phyloP scores from a whole-genome alignment of 2,329 filamentous ascomycete species.

The Gaeumannomyces tritici region DNA sequence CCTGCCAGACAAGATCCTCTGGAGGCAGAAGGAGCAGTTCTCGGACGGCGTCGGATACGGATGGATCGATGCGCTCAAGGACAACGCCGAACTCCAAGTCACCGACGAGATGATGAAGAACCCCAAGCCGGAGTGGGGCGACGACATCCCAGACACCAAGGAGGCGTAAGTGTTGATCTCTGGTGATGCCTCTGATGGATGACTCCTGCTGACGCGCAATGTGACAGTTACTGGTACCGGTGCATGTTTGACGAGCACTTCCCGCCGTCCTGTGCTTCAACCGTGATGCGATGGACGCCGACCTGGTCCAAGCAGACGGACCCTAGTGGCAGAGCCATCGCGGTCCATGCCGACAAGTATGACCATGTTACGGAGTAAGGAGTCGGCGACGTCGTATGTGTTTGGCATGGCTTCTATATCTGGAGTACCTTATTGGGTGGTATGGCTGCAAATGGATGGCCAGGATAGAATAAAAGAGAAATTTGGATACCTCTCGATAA shows the following conservation, averaged over 20 bases:
- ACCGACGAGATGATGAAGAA: conserved; percentile 98
- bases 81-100: conserved; percentile 79
- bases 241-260: conserved; percentile 99
- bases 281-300: conserved; percentile 92
- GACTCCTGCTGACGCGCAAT: neutral
- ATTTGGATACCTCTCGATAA: neutral
- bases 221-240: conserved; percentile 81
- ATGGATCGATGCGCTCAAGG: conserved; percentile 97
- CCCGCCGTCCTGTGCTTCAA: conserved; percentile 80
- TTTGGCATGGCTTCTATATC: neutral
- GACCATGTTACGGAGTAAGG: conserved; percentile 25
- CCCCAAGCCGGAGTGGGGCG: conserved; percentile 92
- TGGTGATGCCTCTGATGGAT: neutral
- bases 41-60: conserved; percentile 97
- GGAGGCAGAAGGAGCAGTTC: conserved; percentile 99
- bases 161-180: conserved; percentile 58
- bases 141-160: conserved; percentile 89
- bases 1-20: conserved; percentile 92
- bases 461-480: neutral
- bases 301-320: conserved; percentile 97
- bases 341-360: conserved; percentile 69
- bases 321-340: conserved; percentile 80
- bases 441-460: neutral
- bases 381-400: too few species aligned
- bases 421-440: neutral